Evolutionary conservation across 2,329 filamentous ascomycete species (phyloP).

Genomic region (Aphanoascus verrucosus): DNA sequence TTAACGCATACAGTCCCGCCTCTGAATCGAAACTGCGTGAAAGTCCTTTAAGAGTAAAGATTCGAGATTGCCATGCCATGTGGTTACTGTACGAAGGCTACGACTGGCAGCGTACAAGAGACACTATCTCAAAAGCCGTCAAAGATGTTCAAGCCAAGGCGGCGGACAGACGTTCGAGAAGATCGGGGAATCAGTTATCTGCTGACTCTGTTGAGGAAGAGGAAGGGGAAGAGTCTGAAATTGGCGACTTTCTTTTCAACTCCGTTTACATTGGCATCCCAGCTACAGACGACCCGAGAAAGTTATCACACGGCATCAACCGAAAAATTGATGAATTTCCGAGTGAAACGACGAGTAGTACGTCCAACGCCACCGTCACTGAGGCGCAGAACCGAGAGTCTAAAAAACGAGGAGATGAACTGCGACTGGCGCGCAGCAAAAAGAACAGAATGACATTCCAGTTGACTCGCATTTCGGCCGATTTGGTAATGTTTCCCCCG

Average conservation of each 20-base stretch:
- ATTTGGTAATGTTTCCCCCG: slow-evolving; percentile 70
- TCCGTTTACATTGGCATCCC: slow-evolving; percentile 96
- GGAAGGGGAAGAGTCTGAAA: slow-evolving; percentile 65
- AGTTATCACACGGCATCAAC: slow-evolving; percentile 76
- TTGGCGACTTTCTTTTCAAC: slow-evolving; percentile 95
- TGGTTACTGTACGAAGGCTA: slow-evolving; percentile 98
- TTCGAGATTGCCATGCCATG: slow-evolving; percentile 83
- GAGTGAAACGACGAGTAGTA: slow-evolving; percentile 83
- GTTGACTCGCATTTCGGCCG: slow-evolving; percentile 69
- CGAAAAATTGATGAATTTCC: slow-evolving; percentile 72
- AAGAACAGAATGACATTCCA: slow-evolving; percentile 95
- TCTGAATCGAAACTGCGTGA: slow-evolving; percentile 51
- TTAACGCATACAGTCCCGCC: slow-evolving; percentile 60
- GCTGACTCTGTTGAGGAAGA: slow-evolving; percentile 57
- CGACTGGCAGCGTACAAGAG: slow-evolving; percentile 82
- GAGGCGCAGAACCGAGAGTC: slow-evolving; percentile 27
- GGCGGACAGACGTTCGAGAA: slow-evolving; percentile 57
- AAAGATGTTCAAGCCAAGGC: slow-evolving; percentile 76
- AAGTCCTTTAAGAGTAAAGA: slow-evolving; percentile 63
- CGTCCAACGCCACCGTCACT: slow-evolving; percentile 52
- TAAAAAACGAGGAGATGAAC: slow-evolving; percentile 42
- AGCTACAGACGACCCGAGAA: slow-evolving; percentile 70
- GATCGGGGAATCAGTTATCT: slow-evolving; percentile 46
- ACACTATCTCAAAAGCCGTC: slow-evolving; percentile 77
- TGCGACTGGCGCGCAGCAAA: slow-evolving; percentile 73